These are phyloP conservation scores for Ophiocordyceps camponoti-floridani DNA, from an alignment of 2,329 filamentous ascomycete species.

Conservation along the genomic window DNA sequence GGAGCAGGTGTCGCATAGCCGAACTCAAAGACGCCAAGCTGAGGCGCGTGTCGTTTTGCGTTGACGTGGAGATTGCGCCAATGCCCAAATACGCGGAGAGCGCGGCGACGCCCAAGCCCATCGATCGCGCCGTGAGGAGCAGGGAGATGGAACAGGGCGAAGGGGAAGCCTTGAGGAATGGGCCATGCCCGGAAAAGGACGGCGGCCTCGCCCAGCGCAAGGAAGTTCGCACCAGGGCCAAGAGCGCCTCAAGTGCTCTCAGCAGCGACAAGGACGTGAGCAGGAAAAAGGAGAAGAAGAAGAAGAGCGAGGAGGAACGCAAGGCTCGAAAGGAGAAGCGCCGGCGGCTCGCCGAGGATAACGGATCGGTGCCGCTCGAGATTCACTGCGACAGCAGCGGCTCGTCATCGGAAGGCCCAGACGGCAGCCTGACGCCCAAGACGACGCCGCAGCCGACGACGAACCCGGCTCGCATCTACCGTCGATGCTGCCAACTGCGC, in stretches of 20 bases:
- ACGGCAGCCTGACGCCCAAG: conserved; percentile 5
- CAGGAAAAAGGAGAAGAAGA: conserved; percentile 90
- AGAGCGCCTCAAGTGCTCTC: not conserved
- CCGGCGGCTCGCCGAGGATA: conserved; percentile 29
- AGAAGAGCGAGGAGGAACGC: conserved; percentile 79
- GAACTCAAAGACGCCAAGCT: conserved; percentile 71
- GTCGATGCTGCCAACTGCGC: conserved; percentile 81
- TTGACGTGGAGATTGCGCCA: conserved; percentile 92
- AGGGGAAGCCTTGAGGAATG: conserved; percentile 53
- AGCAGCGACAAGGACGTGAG: conserved; percentile 22
- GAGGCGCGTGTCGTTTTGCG: conserved; percentile 80
- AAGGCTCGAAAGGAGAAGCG: conserved; percentile 87
- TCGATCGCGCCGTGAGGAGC: conserved; percentile 37
- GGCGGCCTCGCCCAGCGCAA: not conserved
- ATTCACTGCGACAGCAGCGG: conserved; percentile 55
- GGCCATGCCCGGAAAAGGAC: not conserved
- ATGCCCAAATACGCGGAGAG: conserved; percentile 60
- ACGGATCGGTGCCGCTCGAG: conserved; percentile 73
- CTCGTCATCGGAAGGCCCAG: conserved; percentile 21
- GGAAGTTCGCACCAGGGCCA: no score
- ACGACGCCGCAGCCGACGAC: conserved; percentile 48
- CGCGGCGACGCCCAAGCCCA: conserved; percentile 21
- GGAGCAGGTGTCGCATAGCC: conserved; percentile 61
- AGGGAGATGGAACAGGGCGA: conserved; percentile 53
- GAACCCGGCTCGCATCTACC: conserved; percentile 82